Evolutionary conservation across 2,329 filamentous ascomycete genomes (phyloP), one percentile per base, ranked within the genome.

Genomic region (Blumeria hordei): DNA sequence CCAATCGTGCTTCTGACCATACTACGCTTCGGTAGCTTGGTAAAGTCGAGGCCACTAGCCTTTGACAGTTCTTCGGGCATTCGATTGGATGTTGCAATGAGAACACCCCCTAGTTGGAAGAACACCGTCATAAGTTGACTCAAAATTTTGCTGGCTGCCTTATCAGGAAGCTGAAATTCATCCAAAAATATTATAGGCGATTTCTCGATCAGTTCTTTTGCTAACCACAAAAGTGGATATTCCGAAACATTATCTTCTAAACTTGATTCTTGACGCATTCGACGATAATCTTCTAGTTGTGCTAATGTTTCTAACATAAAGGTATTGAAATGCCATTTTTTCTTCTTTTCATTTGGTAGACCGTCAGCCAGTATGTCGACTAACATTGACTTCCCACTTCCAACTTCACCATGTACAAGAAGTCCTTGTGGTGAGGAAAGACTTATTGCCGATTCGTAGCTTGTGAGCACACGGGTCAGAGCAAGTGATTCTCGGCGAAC

Each of bases 381-480:
- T n/a, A 92, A 74, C 83, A 92, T 88, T 5, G 79, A 84, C 65
- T 92, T 92, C 12, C 85, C 85, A 0, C 83, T 87, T 10, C 85
- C 85, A 1, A 92, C 85, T 63, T 88, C 84, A 6, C 85, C 85
- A 32, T 86, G 85, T 0, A 92, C 72, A 63, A 90, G 80, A 14
- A 92, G 69, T 0, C 85, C 85, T 60, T 74, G 77, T 0, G 85
- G 85, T 0, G 82, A 86, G 61, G 84, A 73, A 51, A 88, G 74
- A 49, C 78, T 71, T 58, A 87, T 73, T 10, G 85, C 85, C 18
- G 77, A 76, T 64, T 88, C 79, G 63, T 88, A 76, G 60, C 74
- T 78, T 0, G 79, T 82, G 12, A 88, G 69, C n/a, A 81, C 75
- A 53, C 76, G 71, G 1, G 81, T 84, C 57, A 92, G 67, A 3